Evolutionary conservation across 1,139 yeast genomes (phyloP).

Genomic region (Yamadazyma oceani): DNA sequence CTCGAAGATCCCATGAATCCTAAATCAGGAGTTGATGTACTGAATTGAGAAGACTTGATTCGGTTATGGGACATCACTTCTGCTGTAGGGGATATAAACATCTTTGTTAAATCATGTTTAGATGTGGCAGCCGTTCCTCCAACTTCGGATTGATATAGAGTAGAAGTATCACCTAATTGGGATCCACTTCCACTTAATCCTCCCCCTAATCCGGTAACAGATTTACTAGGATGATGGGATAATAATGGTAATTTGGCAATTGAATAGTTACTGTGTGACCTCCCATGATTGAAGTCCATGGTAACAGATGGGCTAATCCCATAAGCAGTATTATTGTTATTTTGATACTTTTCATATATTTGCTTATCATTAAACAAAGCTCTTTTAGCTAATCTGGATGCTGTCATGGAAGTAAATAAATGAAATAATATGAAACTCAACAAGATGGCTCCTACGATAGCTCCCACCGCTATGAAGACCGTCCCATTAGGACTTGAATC

Average conservation of each 20-base stretch:
- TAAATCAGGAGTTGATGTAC: constrained; percentile 22
- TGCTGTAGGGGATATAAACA: constrained; percentile 80
- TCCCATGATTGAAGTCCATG: constrained; percentile 2
- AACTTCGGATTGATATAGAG: constrained; percentile 37
- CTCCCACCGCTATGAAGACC: constrained; percentile 78
- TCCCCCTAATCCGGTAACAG: constrained; percentile 18
- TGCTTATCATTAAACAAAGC: constrained; percentile 31
- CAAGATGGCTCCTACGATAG: constrained; percentile 58
- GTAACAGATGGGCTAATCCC: constrained; percentile 23
- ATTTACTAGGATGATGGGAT: constrained; percentile 23
- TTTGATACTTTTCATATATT: constrained; percentile 39
- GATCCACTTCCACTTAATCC: constrained; percentile 19
- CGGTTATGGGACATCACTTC: constrained; percentile 60
- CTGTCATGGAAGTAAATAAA: constrained; percentile 36
- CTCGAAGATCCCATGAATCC: constrained; percentile 28
- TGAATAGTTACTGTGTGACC: constrained; percentile 17
- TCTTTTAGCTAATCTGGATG: constrained; percentile 41
- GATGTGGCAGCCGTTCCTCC: constrained; percentile 27
- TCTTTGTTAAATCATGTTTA: constrained; percentile 45
- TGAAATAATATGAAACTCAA: constrained; percentile 44
- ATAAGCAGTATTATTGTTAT: constrained; percentile 36
- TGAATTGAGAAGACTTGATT: constrained; percentile 23
- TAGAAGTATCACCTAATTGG: constrained; percentile 39
- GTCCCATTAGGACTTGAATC: constrained; percentile 64
- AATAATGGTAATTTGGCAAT: constrained; percentile 41